phyloP scores from a whole-genome alignment of 2,329 filamentous ascomycete genomes.

The Coniochaeta ligniaria region DNA sequence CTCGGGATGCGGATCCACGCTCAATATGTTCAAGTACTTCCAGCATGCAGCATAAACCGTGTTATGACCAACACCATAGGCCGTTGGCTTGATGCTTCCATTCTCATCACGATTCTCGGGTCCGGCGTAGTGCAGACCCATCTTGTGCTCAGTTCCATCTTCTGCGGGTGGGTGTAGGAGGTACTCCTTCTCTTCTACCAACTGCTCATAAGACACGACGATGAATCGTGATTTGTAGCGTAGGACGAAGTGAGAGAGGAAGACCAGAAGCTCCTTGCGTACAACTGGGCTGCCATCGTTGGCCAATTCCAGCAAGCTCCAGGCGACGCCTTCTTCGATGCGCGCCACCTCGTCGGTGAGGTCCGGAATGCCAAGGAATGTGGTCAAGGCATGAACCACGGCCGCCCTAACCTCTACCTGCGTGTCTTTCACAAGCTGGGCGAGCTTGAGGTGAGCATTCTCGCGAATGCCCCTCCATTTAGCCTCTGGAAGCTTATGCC shows the following conservation, averaged over 20 bases:
- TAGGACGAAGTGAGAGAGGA: conserved; percentile 84
- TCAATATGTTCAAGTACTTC: conserved; percentile 87
- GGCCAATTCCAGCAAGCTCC: conserved; percentile 83
- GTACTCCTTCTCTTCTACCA: conserved; percentile 74
- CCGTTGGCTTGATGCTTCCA: conserved; percentile 47
- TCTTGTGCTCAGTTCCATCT: conserved; percentile 51
- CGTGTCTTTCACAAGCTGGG: conserved; percentile 72
- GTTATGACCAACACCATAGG: conserved; percentile 66
- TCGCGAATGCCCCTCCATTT: conserved; percentile 95
- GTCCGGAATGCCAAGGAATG: conserved; percentile 89
- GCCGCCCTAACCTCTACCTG: conserved; percentile 90
- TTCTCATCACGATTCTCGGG: conserved; percentile 48
- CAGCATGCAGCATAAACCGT: conserved; percentile 90
- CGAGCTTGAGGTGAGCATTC: conserved; percentile 74
- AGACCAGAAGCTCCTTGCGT: conserved; percentile 85
- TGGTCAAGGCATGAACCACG: conserved; percentile 88
- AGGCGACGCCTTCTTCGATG: conserved; percentile 85
- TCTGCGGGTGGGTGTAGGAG: conserved; percentile 47
- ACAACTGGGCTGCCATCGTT: conserved; percentile 93
- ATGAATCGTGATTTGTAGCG: conserved; percentile 90
- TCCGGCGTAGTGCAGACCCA: conserved; percentile 55
- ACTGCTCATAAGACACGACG: conserved; percentile 84
- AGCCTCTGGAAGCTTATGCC: conserved; percentile 83
- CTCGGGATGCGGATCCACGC: conserved; percentile 90
- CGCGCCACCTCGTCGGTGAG: conserved; percentile 84